These are phyloP conservation scores for Phytophthora kernoviae DNA, from an alignment of 352 stramenopile genomes.

Conservation along the genomic window DNA sequence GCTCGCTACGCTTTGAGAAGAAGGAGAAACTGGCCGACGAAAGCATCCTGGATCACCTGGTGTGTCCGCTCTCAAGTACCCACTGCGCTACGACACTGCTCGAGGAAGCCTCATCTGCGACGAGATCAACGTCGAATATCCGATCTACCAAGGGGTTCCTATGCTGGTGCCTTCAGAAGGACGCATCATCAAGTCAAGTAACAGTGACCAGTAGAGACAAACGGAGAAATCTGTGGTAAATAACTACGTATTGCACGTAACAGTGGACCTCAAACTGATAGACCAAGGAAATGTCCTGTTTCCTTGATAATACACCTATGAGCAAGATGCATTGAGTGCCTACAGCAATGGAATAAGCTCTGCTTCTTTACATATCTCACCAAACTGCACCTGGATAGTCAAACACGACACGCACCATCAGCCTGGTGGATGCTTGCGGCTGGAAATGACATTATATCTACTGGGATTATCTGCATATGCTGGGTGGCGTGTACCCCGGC, in stretches of 20 bases:
- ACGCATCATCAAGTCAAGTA: constrained; percentile 59
- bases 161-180: constrained; percentile 79
- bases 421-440: no score
- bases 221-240: constrained; percentile 4
- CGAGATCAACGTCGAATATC: constrained; percentile 86
- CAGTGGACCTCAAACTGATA: no score
- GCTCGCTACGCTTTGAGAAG: constrained; percentile 24
- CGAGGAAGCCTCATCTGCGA: constrained; percentile 75
- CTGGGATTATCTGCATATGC: constrained; percentile 2
- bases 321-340: no score
- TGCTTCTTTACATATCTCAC: no score
- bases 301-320: constrained; percentile 8
- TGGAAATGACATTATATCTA: constrained; percentile 22
- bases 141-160: constrained; percentile 74
- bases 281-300: no score
- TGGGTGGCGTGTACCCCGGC: not conserved
- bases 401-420: no score
- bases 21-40: constrained; percentile 53
- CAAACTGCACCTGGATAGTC: no score
- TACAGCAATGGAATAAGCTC: no score
- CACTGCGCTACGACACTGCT: constrained; percentile 69
- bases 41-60: constrained; percentile 76
- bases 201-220: constrained; percentile 12
- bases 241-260: no score
- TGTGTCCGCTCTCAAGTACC: constrained; percentile 87